phyloP scores from a whole-genome alignment of 2,329 filamentous ascomycete species.

The Xylariaceae sp. region DNA sequence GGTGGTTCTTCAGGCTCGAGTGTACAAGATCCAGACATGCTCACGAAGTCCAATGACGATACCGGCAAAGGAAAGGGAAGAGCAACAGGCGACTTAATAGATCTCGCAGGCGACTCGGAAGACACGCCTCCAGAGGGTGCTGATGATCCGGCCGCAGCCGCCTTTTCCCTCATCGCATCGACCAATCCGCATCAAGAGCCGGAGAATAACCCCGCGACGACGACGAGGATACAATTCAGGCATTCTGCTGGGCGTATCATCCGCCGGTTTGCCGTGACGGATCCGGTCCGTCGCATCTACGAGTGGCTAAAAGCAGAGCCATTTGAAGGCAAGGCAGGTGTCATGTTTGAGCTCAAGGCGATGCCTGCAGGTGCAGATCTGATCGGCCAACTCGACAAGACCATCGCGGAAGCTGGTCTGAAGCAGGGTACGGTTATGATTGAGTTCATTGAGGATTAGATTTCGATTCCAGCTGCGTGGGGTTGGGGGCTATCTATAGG shows the following conservation, averaged over 20 bases:
- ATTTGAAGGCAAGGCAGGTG: slow-evolving; percentile 70
- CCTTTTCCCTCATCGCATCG: slow-evolving; percentile 69
- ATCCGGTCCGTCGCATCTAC: slow-evolving; percentile 78
- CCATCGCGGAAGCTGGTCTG: slow-evolving; percentile 75
- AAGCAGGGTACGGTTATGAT: slow-evolving; percentile 96
- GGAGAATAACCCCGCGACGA: slow-evolving; percentile 61
- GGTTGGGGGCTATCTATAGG: neutral
- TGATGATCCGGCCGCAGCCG: slow-evolving; percentile 31
- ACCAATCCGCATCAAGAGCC: slow-evolving; percentile 75
- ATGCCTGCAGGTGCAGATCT: slow-evolving; percentile 77
- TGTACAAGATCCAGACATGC: slow-evolving; percentile 76
- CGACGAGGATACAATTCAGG: slow-evolving; percentile 88
- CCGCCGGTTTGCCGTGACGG: slow-evolving; percentile 72
- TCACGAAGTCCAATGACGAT: slow-evolving; percentile 64
- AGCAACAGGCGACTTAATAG: slow-evolving; percentile 31
- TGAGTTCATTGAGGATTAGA: slow-evolving; percentile 67
- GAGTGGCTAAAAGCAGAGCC: slow-evolving; percentile 95
- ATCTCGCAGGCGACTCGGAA: slow-evolving; percentile 22
- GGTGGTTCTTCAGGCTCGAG: slow-evolving; percentile 45
- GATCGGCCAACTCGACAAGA: slow-evolving; percentile 67
- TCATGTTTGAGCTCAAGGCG: slow-evolving; percentile 81
- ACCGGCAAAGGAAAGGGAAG: slow-evolving; percentile 53
- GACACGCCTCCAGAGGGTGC: slow-evolving; percentile 7
- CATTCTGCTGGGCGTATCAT: slow-evolving; percentile 82
- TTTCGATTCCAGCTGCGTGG: neutral